These are phyloP conservation scores for Prunus davidiana DNA, from an alignment of 306 rosid species.

Conservation along the genomic window DNA sequence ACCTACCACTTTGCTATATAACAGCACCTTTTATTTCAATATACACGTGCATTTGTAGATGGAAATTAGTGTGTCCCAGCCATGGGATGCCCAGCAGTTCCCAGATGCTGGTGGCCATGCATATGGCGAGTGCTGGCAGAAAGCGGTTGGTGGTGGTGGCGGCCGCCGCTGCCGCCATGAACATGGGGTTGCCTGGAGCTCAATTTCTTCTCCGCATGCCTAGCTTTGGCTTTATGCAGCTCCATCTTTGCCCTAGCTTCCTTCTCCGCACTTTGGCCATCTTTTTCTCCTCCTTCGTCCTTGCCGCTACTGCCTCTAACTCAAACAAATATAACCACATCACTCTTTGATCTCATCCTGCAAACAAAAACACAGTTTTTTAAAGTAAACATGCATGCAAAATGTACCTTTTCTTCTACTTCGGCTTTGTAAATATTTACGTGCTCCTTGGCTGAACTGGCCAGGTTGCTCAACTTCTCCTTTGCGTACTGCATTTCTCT, in stretches of 20 bases:
- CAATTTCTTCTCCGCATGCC: conserved; percentile 3
- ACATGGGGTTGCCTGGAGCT: not conserved
- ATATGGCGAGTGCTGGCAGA: not conserved
- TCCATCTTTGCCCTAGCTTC: conserved; percentile 5
- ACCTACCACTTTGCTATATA: too few species aligned
- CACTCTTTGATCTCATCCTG: too few species aligned
- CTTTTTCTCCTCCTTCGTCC: not conserved
- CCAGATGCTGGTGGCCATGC: not conserved
- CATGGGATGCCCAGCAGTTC: not conserved
- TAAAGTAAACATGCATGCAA: too few species aligned
- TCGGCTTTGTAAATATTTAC: conserved; percentile 17
- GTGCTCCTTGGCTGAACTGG: conserved; percentile 24
- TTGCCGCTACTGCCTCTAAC: not conserved
- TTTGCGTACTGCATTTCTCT: conserved; percentile 18
- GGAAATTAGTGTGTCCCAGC: not conserved
- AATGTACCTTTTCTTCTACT: conserved; percentile 24
- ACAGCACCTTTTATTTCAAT: too few species aligned
- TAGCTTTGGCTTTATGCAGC: conserved; percentile 6
- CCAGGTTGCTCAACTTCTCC: conserved; percentile 22
- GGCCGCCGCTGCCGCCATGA: not conserved
- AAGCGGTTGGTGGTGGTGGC: not conserved
- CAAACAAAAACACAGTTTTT: too few species aligned
- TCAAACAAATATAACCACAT: too few species aligned
- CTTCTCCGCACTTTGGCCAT: conserved; percentile 1
- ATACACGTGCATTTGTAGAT: too few species aligned